phyloP scores from a whole-genome alignment of 768 basidiomycete genomes.

The Chalciporus piperatus region DNA sequence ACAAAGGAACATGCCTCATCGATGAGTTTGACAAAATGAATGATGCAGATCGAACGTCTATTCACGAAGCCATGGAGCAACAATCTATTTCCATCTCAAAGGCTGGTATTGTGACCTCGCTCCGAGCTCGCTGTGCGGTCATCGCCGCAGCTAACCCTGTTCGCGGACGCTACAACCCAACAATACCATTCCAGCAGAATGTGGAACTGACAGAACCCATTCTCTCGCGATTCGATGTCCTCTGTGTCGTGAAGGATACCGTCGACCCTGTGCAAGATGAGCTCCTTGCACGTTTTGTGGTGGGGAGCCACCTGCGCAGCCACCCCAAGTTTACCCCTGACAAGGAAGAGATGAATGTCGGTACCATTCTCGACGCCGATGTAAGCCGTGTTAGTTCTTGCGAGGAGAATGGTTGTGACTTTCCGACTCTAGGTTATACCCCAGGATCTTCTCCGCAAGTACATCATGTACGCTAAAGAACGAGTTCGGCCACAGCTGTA shows the following conservation, averaged over 20 bases:
- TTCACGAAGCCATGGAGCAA: constrained; percentile 99
- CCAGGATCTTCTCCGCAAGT: constrained; percentile 93
- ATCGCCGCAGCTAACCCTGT: constrained; percentile 98
- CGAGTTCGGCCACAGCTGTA: constrained; percentile 90
- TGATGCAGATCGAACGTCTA: constrained; percentile 94
- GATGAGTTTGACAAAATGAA: constrained; percentile 99
- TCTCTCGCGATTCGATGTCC: constrained; percentile 94
- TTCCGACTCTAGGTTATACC: constrained; percentile 73
- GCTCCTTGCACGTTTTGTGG: constrained; percentile 94
- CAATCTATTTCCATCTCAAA: constrained; percentile 99
- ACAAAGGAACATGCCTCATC: constrained; percentile 96
- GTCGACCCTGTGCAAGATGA: constrained; percentile 98
- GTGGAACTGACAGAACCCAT: constrained; percentile 99
- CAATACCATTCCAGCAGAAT: constrained; percentile 97
- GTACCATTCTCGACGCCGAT: constrained; percentile 84
- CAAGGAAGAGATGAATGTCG: constrained; percentile 91
- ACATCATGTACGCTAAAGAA: constrained; percentile 98
- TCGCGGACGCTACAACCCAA: constrained; percentile 96
- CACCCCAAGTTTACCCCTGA: constrained; percentile 90
- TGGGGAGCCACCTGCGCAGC: constrained; percentile 90
- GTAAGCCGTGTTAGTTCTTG: constrained; percentile 45
- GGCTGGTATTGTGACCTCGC: constrained; percentile 96
- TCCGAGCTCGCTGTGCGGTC: constrained; percentile 97
- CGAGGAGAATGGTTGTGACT: constrained; percentile 10
- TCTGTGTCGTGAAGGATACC: constrained; percentile 97